Conservation (phyloP, 805 yeast species). For the Yamadazyma philogaea region DNA sequence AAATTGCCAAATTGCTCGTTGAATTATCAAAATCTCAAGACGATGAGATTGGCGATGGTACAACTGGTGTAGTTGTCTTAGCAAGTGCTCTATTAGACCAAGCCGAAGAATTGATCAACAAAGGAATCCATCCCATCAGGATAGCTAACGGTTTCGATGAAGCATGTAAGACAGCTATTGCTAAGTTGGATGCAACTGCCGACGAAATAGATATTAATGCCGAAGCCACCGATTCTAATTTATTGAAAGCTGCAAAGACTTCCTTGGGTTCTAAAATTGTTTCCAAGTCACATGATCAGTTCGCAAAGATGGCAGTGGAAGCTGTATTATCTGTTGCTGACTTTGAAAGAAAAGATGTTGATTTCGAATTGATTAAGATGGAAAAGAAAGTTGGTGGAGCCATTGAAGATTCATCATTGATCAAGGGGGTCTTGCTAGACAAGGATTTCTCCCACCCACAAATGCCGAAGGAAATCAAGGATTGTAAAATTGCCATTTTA, state of each 20-base stretch:
- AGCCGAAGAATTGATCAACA: constrained; percentile 89
- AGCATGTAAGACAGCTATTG: constrained; percentile 89
- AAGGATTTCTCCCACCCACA: constrained; percentile 98
- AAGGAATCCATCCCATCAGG: constrained; percentile 95
- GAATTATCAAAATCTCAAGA: constrained; percentile 94
- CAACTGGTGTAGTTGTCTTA: constrained; percentile 96
- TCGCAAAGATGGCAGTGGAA: constrained; percentile 96
- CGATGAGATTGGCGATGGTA: constrained; percentile 98
- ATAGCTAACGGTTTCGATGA: constrained; percentile 97
- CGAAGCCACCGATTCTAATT: constrained; percentile 51
- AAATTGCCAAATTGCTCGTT: constrained; percentile 92
- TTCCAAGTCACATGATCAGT: constrained; percentile 87
- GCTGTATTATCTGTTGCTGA: constrained; percentile 92
- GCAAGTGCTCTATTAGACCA: constrained; percentile 94
- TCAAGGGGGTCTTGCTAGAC: constrained; percentile 90
- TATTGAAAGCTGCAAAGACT: constrained; percentile 90
- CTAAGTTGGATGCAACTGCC: constrained; percentile 68
- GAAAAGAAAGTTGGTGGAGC: constrained; percentile 97
- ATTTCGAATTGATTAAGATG: constrained; percentile 91
- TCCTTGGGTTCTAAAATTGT: constrained; percentile 95
- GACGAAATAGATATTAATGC: constrained; percentile 56
- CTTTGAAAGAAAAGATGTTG: constrained; percentile 88
- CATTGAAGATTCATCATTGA: constrained; percentile 76
- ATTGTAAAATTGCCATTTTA: constrained; percentile 88
- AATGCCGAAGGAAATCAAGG: constrained; percentile 78